Conservation (phyloP, 2,329 filamentous ascomycete species). For the Monosporascus sp. region DNA sequence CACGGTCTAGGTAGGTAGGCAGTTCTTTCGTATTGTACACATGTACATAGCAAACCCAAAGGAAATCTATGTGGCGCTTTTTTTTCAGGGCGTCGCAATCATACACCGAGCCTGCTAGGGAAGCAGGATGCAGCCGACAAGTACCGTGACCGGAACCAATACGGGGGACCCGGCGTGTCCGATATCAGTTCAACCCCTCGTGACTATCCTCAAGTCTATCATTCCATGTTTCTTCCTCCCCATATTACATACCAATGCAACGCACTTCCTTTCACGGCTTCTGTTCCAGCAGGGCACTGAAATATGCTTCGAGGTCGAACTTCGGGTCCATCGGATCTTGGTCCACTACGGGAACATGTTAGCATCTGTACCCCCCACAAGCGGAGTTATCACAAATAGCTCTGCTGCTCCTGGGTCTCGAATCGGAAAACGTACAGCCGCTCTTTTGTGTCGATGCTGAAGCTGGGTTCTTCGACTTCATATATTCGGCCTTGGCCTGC, state of each 20-base stretch:
- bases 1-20: conserved; percentile 15
- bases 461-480: conserved; percentile 62
- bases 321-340: conserved; percentile 78
- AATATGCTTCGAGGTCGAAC: conserved; percentile 86
- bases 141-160: neutral
- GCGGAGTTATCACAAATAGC: neutral
- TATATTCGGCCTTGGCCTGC: conserved; percentile 86
- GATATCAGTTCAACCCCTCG: neutral
- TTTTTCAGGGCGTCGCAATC: conserved; percentile 20
- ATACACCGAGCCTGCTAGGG: conserved; percentile 14
- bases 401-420: neutral
- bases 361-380: conserved; percentile 7
- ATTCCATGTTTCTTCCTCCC: conserved; percentile 20
- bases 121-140: neutral
- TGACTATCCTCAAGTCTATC: conserved; percentile 18
- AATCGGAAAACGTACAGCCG: conserved; percentile 28
- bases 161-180: neutral
- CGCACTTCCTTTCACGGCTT: conserved; percentile 36
- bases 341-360: conserved; percentile 46
- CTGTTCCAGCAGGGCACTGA: conserved; percentile 57
- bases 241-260: conserved; percentile 17
- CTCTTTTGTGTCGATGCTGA: conserved; percentile 26
- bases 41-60: conserved; percentile 27
- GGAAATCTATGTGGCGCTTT: conserved; percentile 24
- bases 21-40: conserved; percentile 27